Conservation (phyloP, 2,329 filamentous ascomycete genomes). For the Meredithiella fracta region DNA sequence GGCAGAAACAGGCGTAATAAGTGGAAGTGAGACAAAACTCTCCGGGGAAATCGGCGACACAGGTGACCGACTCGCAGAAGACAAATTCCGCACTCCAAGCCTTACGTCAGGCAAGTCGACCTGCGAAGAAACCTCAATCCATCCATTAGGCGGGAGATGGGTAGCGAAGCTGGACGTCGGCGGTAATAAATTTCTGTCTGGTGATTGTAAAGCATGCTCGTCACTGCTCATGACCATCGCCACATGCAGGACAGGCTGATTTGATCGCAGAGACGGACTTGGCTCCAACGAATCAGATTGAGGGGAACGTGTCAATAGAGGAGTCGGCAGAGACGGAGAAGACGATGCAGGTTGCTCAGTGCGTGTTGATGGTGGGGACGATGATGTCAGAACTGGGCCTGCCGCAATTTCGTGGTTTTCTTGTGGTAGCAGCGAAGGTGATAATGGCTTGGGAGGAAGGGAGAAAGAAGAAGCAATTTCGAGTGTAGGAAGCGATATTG, state of each 20-base stretch:
- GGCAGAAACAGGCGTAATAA: background rate
- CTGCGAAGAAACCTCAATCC: conserved; percentile 13
- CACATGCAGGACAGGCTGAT: background rate
- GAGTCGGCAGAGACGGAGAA: background rate
- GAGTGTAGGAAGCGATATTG: background rate
- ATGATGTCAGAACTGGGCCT: background rate
- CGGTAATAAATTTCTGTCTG: conserved; percentile 1
- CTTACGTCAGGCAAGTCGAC: conserved; percentile 11
- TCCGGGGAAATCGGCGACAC: background rate
- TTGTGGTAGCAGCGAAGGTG: no score
- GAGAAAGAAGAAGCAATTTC: background rate
- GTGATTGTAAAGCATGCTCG: conserved; percentile 5
- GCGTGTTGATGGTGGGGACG: background rate
- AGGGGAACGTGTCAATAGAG: background rate
- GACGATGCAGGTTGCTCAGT: background rate
- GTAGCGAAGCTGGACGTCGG: background rate
- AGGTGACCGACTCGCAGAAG: background rate
- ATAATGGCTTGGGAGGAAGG: background rate
- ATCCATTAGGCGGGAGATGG: conserved; percentile 6
- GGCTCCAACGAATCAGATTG: background rate
- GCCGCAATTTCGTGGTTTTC: background rate
- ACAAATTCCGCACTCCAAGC: conserved; percentile 3
- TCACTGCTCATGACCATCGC: conserved; percentile 8
- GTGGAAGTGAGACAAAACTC: background rate
- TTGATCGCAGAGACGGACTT: background rate